Evolutionary conservation across 1,139 yeast species (phyloP).

Genomic region (Candida sp.): DNA sequence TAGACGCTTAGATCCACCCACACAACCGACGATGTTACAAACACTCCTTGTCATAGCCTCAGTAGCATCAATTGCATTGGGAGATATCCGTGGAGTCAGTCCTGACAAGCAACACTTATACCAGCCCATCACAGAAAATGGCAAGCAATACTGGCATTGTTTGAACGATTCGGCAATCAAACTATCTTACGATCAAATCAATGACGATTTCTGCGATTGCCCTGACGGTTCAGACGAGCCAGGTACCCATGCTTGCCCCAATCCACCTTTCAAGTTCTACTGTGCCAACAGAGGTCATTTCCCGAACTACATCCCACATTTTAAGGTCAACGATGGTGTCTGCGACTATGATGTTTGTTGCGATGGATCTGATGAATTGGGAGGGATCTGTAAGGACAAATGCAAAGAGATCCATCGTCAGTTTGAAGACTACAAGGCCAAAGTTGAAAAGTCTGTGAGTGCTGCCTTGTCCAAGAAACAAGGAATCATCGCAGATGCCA

Average conservation of each 20-base stretch:
- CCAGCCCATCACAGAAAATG: slow-evolving; percentile 48
- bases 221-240: slow-evolving; percentile 99
- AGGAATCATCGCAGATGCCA: slow-evolving; percentile 29
- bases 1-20: too few species aligned
- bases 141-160: slow-evolving; percentile 64
- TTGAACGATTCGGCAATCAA: slow-evolving; percentile 64
- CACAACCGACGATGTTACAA: background rate
- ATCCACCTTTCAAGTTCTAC: slow-evolving; percentile 55
- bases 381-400: slow-evolving; percentile 54
- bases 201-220: slow-evolving; percentile 94
- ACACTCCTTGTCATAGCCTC: slow-evolving; percentile 5
- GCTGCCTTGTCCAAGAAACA: slow-evolving; percentile 27
- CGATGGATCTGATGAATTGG: slow-evolving; percentile 89
- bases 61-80: background rate
- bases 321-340: slow-evolving; percentile 83
- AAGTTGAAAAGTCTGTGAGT: slow-evolving; percentile 19
- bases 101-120: slow-evolving; percentile 54
- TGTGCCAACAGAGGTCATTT: slow-evolving; percentile 80
- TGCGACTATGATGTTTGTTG: slow-evolving; percentile 94
- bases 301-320: slow-evolving; percentile 60
- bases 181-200: slow-evolving; percentile 65
- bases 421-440: slow-evolving; percentile 23
- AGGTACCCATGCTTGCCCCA: slow-evolving; percentile 85
- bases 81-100: slow-evolving; percentile 29
- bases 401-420: slow-evolving; percentile 55